Conservation (phyloP, 176 grass and related monocot genomes). For the Lolium multiflorum region DNA sequence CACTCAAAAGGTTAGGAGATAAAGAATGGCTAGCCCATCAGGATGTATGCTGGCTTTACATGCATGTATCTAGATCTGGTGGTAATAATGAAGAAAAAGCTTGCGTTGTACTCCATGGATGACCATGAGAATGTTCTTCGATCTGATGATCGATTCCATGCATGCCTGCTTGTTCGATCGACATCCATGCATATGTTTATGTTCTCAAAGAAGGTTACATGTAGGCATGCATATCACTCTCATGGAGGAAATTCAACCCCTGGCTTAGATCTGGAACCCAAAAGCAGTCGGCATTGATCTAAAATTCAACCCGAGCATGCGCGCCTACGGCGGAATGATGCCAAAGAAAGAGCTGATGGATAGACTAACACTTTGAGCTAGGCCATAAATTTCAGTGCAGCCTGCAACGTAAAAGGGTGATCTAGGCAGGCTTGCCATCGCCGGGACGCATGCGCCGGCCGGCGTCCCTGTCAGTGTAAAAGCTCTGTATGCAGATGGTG, state of each 20-base stretch:
- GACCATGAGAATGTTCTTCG: conserved; percentile 44
- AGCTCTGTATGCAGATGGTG: conserved; percentile 41
- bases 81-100: conserved; percentile 34
- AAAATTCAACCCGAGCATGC: not conserved
- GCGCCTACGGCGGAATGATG: conserved; percentile 32
- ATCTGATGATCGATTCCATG: not conserved
- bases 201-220: not conserved
- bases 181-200: not conserved
- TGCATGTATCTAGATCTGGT: conserved; percentile 25
- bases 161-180: not conserved
- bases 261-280: not conserved
- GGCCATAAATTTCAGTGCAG: no score
- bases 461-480: conserved; percentile 50
- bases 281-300: conserved; percentile 30
- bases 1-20: conserved; percentile 6
- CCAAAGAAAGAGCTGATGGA: not conserved
- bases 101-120: conserved; percentile 13
- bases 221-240: conserved; percentile 27
- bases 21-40: conserved; percentile 16
- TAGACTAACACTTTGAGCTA: no score
- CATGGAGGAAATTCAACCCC: not conserved
- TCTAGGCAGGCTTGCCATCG: conserved; percentile 26
- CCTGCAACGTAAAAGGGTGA: not conserved
- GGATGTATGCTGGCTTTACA: conserved; percentile 25
- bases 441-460: conserved; percentile 9